phyloP scores from a whole-genome alignment of 495 filamentous ascomycete species.

The Talaromyces wortmannii region DNA sequence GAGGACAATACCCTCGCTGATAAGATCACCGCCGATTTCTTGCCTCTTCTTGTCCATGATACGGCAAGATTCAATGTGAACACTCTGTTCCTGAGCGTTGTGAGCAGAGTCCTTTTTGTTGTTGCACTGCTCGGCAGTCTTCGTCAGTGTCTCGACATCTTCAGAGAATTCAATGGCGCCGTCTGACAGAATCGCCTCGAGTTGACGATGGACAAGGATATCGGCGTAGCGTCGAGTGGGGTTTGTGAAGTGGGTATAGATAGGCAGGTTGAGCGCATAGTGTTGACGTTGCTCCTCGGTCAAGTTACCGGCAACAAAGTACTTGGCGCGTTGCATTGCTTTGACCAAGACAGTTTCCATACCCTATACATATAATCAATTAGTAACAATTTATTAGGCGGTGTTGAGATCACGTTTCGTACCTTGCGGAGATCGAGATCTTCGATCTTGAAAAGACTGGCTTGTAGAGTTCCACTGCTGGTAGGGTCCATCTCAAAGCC shows the following conservation, averaged over 20 bases:
- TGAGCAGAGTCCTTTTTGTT: conserved; percentile 98
- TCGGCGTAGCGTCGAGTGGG: conserved; percentile 93
- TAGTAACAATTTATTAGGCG: conserved; percentile 4
- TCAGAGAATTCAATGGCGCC: conserved; percentile 80
- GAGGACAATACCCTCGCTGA: conserved; percentile 93
- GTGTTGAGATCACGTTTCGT: neutral
- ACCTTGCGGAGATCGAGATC: conserved; percentile 82
- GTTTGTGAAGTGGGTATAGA: conserved; percentile 97
- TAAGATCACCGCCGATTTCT: conserved; percentile 82
- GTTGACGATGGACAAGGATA: conserved; percentile 89
- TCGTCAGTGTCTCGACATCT: conserved; percentile 78
- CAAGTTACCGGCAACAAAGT: conserved; percentile 73
- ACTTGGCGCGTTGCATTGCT: conserved; percentile 92
- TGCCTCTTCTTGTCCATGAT: conserved; percentile 84
- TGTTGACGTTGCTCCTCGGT: conserved; percentile 70
- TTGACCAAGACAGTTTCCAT: conserved; percentile 96
- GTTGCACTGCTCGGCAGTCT: conserved; percentile 94
- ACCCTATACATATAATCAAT: conserved; percentile 39
- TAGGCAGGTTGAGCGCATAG: conserved; percentile 84
- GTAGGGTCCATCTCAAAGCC: conserved; percentile 83
- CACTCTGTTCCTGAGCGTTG: conserved; percentile 95
- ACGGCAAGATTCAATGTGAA: conserved; percentile 96
- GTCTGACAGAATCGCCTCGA: conserved; percentile 80
- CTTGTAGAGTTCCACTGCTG: conserved; percentile 86
- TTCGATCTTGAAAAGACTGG: conserved; percentile 84